Evolutionary conservation across 306 rosid genomes (phyloP).

Genomic region (Canavalia ensiformis): DNA sequence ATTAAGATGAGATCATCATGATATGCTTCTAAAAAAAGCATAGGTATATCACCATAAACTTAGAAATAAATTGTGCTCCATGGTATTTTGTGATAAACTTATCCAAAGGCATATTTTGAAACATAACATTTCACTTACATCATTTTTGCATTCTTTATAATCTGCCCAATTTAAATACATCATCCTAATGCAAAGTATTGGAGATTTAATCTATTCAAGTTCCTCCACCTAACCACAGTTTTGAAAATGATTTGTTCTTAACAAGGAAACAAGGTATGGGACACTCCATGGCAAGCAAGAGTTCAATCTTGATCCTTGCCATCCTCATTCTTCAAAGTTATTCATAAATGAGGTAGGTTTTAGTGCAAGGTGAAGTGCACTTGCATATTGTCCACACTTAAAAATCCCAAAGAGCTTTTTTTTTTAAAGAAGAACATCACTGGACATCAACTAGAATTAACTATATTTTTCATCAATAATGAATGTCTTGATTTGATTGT

Average conservation of each 20-base stretch:
- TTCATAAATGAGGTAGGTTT: conserved; percentile 14
- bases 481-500: conserved; percentile 26
- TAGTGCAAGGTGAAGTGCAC: conserved; percentile 1
- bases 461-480: conserved; percentile 1
- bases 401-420: conserved; percentile 20
- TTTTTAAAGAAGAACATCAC: neutral
- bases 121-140: conserved; percentile 29
- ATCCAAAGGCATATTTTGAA: conserved; percentile 37
- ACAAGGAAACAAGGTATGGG: conserved; percentile 7
- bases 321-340: conserved; percentile 12
- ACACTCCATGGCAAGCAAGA: conserved; percentile 9
- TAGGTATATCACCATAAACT: conserved; percentile 45
- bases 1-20: conserved; percentile 38
- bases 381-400: conserved; percentile 22
- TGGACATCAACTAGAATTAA: conserved; percentile 18
- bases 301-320: conserved; percentile 23
- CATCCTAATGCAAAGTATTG: conserved; percentile 8
- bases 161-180: conserved; percentile 12
- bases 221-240: conserved; percentile 8
- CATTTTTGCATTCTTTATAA: conserved; percentile 26
- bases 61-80: conserved; percentile 34
- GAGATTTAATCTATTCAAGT: conserved; percentile 3
- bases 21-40: conserved; percentile 32
- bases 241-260: conserved; percentile 24
- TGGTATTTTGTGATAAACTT: conserved; percentile 43